Evolutionary conservation across 208 protist species (phyloP).

Genomic region (Leishmania martiniquensis): DNA sequence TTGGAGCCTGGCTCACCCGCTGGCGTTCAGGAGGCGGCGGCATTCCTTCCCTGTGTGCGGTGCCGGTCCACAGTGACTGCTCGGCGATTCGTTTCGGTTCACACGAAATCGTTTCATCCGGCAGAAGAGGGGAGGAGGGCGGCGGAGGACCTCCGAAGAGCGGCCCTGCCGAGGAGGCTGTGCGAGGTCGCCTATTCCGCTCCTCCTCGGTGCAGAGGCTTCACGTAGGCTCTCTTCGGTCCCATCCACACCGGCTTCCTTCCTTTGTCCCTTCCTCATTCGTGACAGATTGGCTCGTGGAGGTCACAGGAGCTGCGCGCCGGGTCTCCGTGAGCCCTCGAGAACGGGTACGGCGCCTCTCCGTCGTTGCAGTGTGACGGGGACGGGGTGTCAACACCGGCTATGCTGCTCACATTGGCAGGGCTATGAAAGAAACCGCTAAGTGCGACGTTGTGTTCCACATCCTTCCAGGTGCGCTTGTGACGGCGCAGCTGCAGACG

Average conservation of each 20-base stretch:
- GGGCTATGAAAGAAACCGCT: slow-evolving; percentile 41
- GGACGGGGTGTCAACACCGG: not conserved
- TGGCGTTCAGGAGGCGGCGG: not conserved
- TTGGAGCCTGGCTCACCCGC: not conserved
- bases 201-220: not conserved
- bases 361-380: not conserved
- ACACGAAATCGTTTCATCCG: not conserved
- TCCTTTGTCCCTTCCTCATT: not conserved
- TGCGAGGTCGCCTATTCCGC: not conserved
- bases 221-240: not conserved
- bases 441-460: slow-evolving; percentile 38
- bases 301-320: not conserved
- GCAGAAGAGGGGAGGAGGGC: not conserved
- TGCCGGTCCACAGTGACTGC: not conserved
- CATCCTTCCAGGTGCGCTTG: slow-evolving; percentile 29
- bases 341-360: not conserved
- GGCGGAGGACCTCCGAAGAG: not conserved
- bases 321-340: not conserved
- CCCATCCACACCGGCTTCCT: not conserved
- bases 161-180: too few species aligned
- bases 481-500: slow-evolving; percentile 3
- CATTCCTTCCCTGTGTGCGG: not conserved
- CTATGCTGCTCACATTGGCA: slow-evolving; percentile 8
- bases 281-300: not conserved
- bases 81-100: not conserved